A percentile compares a stretch with the other conserved stretches of the same genome.
Evolutionary conservation across 2,329 filamentous ascomycete species (phyloP).

Genomic region (Penicillium sp.): DNA sequence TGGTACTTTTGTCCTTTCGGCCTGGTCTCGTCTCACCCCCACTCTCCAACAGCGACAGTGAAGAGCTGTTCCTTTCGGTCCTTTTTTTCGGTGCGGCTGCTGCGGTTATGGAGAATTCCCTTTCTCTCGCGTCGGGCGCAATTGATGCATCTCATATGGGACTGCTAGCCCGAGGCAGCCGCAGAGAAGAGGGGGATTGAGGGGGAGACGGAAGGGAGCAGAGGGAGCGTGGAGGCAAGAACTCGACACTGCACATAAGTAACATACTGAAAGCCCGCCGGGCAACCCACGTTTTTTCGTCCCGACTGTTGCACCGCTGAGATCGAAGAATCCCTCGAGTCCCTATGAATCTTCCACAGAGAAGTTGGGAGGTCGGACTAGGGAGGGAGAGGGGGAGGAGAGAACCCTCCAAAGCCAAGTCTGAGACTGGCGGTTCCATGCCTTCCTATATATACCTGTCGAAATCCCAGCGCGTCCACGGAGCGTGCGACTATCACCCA

Average conservation of each 20-base stretch:
- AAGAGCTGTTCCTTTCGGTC: neutral
- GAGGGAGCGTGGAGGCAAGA: conserved; percentile 16
- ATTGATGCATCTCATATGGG: conserved; percentile 16
- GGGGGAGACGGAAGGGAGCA: conserved; percentile 1
- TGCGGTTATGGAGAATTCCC: conserved; percentile 20
- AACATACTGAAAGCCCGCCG: conserved; percentile 1
- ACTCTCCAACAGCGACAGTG: conserved; percentile 4
- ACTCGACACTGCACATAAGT: conserved; percentile 14
- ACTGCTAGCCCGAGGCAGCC: neutral
- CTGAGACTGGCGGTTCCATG: no score
- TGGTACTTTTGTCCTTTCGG: conserved; percentile 6
- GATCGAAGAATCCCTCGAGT: no score
- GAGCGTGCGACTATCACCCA: conserved; percentile 22
- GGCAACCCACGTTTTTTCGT: neutral
- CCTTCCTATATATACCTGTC: conserved; percentile 10
- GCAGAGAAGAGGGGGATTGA: neutral
- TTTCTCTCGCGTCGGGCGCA: conserved; percentile 3
- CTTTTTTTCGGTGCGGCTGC: conserved; percentile 22
- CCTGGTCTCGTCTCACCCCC: neutral
- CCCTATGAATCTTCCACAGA: neutral
- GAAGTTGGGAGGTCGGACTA: neutral
- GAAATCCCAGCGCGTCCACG: conserved; percentile 2
- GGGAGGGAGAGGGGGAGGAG: neutral
- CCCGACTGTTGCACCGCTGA: no score
- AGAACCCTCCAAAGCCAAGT: no score